Evolutionary conservation across 2,329 filamentous ascomycete species (phyloP), one percentile per base, ranked within the genome.

Genomic region (Apiospora phragmitis): DNA sequence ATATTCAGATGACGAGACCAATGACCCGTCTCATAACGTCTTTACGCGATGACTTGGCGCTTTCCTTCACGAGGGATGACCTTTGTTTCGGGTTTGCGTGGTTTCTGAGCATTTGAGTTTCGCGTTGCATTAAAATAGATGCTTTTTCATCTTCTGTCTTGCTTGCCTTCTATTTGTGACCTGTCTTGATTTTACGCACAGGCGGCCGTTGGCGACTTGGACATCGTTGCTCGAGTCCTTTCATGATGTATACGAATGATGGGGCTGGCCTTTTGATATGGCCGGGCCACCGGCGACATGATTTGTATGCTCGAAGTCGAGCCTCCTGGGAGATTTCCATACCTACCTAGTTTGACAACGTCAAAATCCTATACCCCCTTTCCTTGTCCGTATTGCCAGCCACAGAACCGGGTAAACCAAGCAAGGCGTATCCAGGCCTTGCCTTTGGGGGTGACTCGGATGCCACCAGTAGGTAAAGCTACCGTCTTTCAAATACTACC

Each of bases 121-220:
- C 55, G 55, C 55, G 55, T 62, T 62, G 55, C 55, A 62, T 62
- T 62, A 62, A 62, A 62, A 62, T 62, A 62, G 55, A 62, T 62
- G 55, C 32, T 62, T 62, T 62, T 62, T 62, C 55, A 62, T 62
- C 55, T 62, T 38, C 55, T 62, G 55, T 62, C 55, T 38, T 62
- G 32, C 55, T 38, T 62, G 55, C 18, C 55, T 62, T 62, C 32
- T 38, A 62, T 62, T 62, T 62, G 55, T 62, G 55, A 62, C 29
- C 55, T n/a, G 32, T 38, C 55, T 62, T 62, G 55, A 62, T 62
- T 62, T 62, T 12, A n/a, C 32, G 32, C 55, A 62, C 32, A 62
- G 55, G 32, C 55, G 32, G 32, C 55, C 18, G 32, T 32, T 62
- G 29, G 55, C 55, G 32, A 38, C 32, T 38, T 62, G 55, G 55